A percentile compares a stretch with the other conserved stretches of the same genome.
These are phyloP conservation scores for Penicillium frequentans DNA, from an alignment of 2,329 filamentous ascomycete genomes.

Conservation along the genomic window DNA sequence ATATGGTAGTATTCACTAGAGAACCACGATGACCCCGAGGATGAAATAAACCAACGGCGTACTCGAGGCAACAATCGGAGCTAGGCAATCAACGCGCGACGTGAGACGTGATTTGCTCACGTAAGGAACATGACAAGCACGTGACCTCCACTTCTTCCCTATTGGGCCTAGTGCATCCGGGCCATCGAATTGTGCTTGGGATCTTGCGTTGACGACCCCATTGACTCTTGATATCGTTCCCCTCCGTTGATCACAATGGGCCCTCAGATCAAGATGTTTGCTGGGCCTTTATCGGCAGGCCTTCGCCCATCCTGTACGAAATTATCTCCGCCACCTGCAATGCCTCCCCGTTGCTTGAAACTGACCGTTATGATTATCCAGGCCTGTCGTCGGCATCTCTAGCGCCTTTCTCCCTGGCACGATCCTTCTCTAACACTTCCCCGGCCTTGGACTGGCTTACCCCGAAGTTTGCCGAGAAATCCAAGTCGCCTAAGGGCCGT, in stretches of 20 bases:
- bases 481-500: slow-evolving; percentile 86
- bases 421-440: slow-evolving; percentile 72
- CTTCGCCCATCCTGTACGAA: slow-evolving; percentile 36
- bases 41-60: background rate
- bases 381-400: slow-evolving; percentile 30
- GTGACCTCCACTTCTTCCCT: slow-evolving; percentile 22
- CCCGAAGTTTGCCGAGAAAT: slow-evolving; percentile 74
- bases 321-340: background rate
- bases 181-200: slow-evolving; percentile 23
- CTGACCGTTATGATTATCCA: slow-evolving; percentile 22
- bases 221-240: slow-evolving; percentile 9
- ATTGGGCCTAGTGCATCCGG: slow-evolving; percentile 15
- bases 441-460: slow-evolving; percentile 72
- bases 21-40: background rate
- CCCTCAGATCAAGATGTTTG: slow-evolving; percentile 36
- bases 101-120: slow-evolving; percentile 31
- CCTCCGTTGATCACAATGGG: slow-evolving; percentile 30
- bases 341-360: slow-evolving; percentile 8
- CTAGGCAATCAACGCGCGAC: background rate
- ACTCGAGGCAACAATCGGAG: slow-evolving; percentile 7
- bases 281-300: slow-evolving; percentile 35
- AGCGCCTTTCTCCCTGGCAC: slow-evolving; percentile 44
- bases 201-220: slow-evolving; percentile 10
- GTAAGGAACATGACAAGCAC: slow-evolving; percentile 24
- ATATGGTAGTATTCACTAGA: background rate